Evolutionary conservation across 768 basidiomycete species (phyloP).

Genomic region (Macrolepiota fuliginosa): DNA sequence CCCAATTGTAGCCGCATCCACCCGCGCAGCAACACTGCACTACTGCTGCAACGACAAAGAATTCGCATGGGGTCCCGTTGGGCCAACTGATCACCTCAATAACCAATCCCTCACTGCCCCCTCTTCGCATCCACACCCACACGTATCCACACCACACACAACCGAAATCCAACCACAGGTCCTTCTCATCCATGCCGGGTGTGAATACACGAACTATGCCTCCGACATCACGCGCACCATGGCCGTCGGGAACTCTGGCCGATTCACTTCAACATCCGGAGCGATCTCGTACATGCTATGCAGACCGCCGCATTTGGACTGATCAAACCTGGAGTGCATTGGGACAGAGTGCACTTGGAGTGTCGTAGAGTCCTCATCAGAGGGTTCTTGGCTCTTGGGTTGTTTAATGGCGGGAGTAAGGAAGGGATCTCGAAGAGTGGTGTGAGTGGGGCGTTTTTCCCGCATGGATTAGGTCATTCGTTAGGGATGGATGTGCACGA

Average conservation of each 20-base stretch:
- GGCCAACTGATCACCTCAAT: slow-evolving; percentile 54
- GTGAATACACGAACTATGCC: slow-evolving; percentile 68
- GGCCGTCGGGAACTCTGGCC: slow-evolving; percentile 92
- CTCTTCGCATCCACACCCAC: background rate
- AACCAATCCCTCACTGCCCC: slow-evolving; percentile 32
- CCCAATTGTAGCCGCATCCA: slow-evolving; percentile 88
- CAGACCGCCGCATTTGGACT: slow-evolving; percentile 57
- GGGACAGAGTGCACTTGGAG: slow-evolving; percentile 84
- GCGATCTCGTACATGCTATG: slow-evolving; percentile 85
- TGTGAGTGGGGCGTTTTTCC: slow-evolving; percentile 85
- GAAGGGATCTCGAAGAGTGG: slow-evolving; percentile 75
- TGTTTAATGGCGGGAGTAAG: slow-evolving; percentile 69
- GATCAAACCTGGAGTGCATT: slow-evolving; percentile 75
- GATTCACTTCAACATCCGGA: slow-evolving; percentile 76
- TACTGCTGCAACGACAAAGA: slow-evolving; percentile 92
- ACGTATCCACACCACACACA: slow-evolving; percentile 25
- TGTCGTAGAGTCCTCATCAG: slow-evolving; percentile 82
- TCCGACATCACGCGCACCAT: slow-evolving; percentile 74
- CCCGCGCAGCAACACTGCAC: slow-evolving; percentile 85
- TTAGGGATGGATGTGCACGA: slow-evolving; percentile 96
- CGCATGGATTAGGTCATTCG: slow-evolving; percentile 90
- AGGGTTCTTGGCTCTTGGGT: slow-evolving; percentile 80
- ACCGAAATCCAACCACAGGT: slow-evolving; percentile 61
- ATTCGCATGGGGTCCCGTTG: slow-evolving; percentile 81
- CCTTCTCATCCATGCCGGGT: slow-evolving; percentile 91